A percentile compares a stretch with the other conserved stretches of the same genome.
Evolutionary conservation across 2,329 filamentous ascomycete genomes (phyloP).

Genomic region (Bretziella fagacearum): DNA sequence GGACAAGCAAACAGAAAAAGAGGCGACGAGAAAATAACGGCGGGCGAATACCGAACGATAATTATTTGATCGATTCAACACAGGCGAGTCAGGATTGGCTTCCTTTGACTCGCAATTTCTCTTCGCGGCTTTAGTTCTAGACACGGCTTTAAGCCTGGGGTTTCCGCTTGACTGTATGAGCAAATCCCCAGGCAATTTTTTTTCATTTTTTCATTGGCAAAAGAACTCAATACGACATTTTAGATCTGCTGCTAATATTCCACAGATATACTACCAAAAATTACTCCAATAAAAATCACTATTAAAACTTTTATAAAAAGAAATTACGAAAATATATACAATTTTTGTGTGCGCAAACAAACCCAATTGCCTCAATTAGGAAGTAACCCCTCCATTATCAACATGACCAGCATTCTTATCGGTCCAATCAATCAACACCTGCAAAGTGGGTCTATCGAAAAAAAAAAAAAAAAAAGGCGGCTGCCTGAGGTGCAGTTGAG

Average conservation of each 20-base stretch:
- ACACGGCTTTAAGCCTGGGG: no score
- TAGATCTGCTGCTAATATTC: background rate
- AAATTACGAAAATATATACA: background rate
- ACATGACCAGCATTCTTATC: background rate
- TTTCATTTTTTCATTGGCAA: background rate
- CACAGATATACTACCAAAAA: background rate
- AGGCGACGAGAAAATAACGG: conserved; percentile 2
- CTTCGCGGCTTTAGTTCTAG: background rate
- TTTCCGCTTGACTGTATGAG: no score
- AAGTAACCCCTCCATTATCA: conserved; percentile 5
- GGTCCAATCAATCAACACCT: conserved; percentile 2
- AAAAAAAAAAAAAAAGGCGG: no score
- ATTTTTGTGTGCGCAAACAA: conserved; percentile 1
- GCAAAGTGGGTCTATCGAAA: background rate
- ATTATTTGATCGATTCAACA: conserved; percentile 8
- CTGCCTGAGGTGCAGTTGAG: background rate
- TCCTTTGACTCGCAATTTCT: conserved; percentile 1
- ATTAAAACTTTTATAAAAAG: background rate
- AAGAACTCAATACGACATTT: background rate
- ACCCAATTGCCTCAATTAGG: conserved; percentile 1
- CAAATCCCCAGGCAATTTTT: no score
- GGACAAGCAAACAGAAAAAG: background rate
- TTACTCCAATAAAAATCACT: background rate
- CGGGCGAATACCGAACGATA: conserved; percentile 11
- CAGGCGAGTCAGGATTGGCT: conserved; percentile 3